Evolutionary conservation across 805 yeast genomes (phyloP).

Genomic region (Candida nemodendra): DNA sequence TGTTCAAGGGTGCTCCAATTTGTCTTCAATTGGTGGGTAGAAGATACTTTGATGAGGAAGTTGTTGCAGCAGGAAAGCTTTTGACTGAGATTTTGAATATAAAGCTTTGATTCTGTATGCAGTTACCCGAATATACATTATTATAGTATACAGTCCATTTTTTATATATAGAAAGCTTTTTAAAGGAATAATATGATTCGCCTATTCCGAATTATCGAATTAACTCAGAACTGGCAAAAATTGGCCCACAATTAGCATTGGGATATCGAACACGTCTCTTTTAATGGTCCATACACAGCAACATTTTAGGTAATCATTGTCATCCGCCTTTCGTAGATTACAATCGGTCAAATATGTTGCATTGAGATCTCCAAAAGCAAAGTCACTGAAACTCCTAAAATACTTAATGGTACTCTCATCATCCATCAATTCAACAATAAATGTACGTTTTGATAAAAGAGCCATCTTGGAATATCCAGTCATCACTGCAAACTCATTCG

Average conservation of each 20-base stretch:
- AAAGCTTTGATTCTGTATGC: constrained; percentile 7
- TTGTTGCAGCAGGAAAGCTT: constrained; percentile 38
- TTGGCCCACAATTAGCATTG: constrained; percentile 82
- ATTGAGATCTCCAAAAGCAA: constrained; percentile 67
- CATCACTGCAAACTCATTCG: constrained; percentile 69
- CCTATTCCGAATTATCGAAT: background rate
- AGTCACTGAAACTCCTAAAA: constrained; percentile 65
- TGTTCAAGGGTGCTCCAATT: constrained; percentile 53
- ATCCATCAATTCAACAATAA: constrained; percentile 81
- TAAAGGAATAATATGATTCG: too few species aligned
- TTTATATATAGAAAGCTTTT: too few species aligned
- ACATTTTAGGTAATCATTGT: constrained; percentile 49
- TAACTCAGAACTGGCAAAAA: constrained; percentile 60
- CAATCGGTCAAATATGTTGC: constrained; percentile 52
- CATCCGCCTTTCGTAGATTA: constrained; percentile 38
- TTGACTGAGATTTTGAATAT: constrained; percentile 25
- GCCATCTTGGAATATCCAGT: constrained; percentile 63
- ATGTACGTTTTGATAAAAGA: constrained; percentile 57
- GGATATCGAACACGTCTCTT: constrained; percentile 79
- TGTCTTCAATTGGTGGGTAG: constrained; percentile 53
- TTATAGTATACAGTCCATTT: too few species aligned
- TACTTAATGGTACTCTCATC: constrained; percentile 71
- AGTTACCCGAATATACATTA: constrained; percentile 1
- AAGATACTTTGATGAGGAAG: constrained; percentile 57
- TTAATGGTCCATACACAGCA: constrained; percentile 85